A percentile compares a stretch with the other conserved stretches of the same genome.
phyloP scores from a whole-genome alignment of 2,329 filamentous ascomycete species.

The Septoria petroselini region DNA sequence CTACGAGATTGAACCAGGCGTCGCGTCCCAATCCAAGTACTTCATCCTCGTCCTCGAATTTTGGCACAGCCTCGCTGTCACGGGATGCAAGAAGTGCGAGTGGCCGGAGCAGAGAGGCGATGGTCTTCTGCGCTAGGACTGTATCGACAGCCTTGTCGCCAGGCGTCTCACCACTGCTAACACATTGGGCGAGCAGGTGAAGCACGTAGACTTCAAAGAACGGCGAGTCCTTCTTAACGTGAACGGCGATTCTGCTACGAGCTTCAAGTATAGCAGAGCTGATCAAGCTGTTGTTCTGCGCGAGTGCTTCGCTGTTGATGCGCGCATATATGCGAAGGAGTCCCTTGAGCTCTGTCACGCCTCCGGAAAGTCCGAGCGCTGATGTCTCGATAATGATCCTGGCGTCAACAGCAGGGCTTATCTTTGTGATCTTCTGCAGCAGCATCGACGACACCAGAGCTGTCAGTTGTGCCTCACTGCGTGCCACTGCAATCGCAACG shows the following conservation, averaged over 20 bases:
- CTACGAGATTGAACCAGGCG: slow-evolving; percentile 96
- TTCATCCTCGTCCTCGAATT: slow-evolving; percentile 49
- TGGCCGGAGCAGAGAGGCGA: slow-evolving; percentile 80
- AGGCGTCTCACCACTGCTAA: slow-evolving; percentile 87
- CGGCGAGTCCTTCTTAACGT: slow-evolving; percentile 64
- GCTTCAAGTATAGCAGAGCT: slow-evolving; percentile 74
- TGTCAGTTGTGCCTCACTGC: slow-evolving; percentile 85
- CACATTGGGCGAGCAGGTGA: slow-evolving; percentile 78
- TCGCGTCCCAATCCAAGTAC: slow-evolving; percentile 66
- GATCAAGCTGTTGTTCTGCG: slow-evolving; percentile 64
- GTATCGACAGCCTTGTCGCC: slow-evolving; percentile 44
- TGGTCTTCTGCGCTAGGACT: slow-evolving; percentile 79
- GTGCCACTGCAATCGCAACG: slow-evolving; percentile 78
- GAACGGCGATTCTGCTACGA: slow-evolving; percentile 71
- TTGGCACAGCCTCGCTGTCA: slow-evolving; percentile 48
- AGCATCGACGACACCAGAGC: slow-evolving; percentile 93
- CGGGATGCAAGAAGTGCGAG: slow-evolving; percentile 77
- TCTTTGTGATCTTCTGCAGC: slow-evolving; percentile 87
- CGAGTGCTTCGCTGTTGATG: slow-evolving; percentile 68
- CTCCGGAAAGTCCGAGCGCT: slow-evolving; percentile 70
- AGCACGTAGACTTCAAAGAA: slow-evolving; percentile 80
- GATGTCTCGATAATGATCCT: slow-evolving; percentile 83
- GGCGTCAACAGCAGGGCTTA: slow-evolving; percentile 75
- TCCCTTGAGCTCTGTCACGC: slow-evolving; percentile 77
- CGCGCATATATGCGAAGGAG: slow-evolving; percentile 79